Percentiles rank a stretch among this genome's conserved stretches.
Conservation (phyloP, 2,329 filamentous ascomycete genomes). For the Hymenoscyphus salicellus region DNA sequence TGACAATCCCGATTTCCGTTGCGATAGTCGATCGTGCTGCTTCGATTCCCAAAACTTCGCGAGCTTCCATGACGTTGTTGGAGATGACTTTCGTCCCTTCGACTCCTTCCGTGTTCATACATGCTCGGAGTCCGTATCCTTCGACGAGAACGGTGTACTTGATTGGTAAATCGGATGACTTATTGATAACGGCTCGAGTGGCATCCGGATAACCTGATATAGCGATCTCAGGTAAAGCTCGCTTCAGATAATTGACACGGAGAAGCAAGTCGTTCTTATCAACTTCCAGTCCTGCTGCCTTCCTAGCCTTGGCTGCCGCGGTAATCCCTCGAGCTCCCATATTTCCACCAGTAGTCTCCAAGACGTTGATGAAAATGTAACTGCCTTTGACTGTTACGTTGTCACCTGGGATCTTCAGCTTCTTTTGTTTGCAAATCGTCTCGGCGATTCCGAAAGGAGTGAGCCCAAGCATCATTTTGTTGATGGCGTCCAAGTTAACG, state of each 20-base stretch:
- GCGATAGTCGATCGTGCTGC: constrained; percentile 88
- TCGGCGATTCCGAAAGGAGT: constrained; percentile 67
- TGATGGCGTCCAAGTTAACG: constrained; percentile 75
- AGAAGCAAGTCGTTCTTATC: constrained; percentile 65
- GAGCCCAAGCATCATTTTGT: constrained; percentile 79
- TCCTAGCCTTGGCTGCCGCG: constrained; percentile 26
- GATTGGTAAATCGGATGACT: constrained; percentile 55
- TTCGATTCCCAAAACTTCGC: constrained; percentile 88
- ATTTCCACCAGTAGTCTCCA: constrained; percentile 49
- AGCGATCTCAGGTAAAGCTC: constrained; percentile 74
- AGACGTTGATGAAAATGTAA: constrained; percentile 70
- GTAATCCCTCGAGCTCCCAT: constrained; percentile 21
- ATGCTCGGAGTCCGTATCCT: constrained; percentile 84
- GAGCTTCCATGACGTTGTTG: constrained; percentile 89
- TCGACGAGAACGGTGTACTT: constrained; percentile 79
- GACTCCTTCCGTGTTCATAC: constrained; percentile 92
- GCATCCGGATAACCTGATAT: constrained; percentile 89
- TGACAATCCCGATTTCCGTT: constrained; percentile 81
- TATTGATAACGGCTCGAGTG: constrained; percentile 82
- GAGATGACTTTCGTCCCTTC: constrained; percentile 70
- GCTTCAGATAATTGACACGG: constrained; percentile 80
- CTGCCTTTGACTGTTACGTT: constrained; percentile 62
- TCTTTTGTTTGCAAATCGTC: constrained; percentile 77
- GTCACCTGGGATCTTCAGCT: constrained; percentile 68
- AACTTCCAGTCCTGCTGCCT: constrained; percentile 43